These are phyloP conservation scores for Exophiala sp. DNA, from an alignment of 2,329 filamentous ascomycete genomes.

Conservation along the genomic window DNA sequence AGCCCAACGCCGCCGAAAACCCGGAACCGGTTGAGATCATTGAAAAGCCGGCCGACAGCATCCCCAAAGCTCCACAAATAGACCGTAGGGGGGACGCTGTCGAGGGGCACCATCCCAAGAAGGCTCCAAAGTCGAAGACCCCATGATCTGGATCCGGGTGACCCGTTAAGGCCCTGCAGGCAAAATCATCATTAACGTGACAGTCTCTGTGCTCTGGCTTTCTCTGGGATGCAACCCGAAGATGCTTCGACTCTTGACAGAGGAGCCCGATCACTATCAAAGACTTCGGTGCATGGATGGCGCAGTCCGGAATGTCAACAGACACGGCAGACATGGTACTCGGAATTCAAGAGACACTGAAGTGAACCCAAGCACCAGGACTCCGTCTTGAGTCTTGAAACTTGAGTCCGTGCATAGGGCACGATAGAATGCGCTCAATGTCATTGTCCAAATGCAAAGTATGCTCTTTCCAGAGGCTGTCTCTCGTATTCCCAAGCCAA, in stretches of 20 bases:
- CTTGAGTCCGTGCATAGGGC: too few relatives aligned
- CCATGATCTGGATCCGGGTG: neutral
- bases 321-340: too few relatives aligned
- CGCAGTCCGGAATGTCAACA: too few relatives aligned
- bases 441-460: constrained; percentile 44
- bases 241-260: too few relatives aligned
- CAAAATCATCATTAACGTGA: too few relatives aligned
- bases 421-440: neutral
- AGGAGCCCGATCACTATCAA: too few relatives aligned
- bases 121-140: constrained; percentile 12
- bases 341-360: too few relatives aligned
- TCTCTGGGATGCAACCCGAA: too few relatives aligned
- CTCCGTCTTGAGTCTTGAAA: too few relatives aligned
- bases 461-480: constrained; percentile 60
- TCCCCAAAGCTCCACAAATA: constrained; percentile 13
- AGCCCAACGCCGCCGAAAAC: constrained; percentile 9
- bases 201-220: too few relatives aligned
- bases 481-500: constrained; percentile 85
- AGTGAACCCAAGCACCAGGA: too few relatives aligned
- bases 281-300: too few relatives aligned
- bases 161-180: neutral
- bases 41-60: constrained; percentile 12
- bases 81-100: constrained; percentile 8
- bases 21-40: constrained; percentile 7
- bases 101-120: constrained; percentile 22